Percentiles rank a stretch among this genome's conserved stretches.
These are phyloP conservation scores for Tylopilus rubrobrunneus DNA, from an alignment of 768 basidiomycete genomes.

Conservation along the genomic window DNA sequence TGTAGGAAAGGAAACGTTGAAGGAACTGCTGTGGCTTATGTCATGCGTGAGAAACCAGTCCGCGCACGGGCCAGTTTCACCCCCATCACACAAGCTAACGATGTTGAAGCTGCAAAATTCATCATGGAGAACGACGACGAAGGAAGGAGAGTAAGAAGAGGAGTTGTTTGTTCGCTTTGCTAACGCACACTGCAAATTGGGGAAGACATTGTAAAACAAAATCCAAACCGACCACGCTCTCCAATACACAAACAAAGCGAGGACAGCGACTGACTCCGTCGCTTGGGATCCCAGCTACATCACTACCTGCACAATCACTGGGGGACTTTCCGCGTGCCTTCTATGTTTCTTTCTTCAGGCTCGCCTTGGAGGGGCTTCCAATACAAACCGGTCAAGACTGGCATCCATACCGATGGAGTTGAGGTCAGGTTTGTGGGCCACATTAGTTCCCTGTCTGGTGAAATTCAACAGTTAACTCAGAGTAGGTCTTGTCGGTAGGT, in stretches of 20 bases:
- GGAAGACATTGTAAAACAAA: conserved; percentile 76
- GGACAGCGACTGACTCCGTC: not conserved
- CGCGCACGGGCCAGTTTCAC: conserved; percentile 55
- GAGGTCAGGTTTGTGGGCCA: not conserved
- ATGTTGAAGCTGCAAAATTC: conserved; percentile 13
- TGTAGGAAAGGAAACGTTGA: conserved; percentile 31
- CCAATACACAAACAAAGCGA: conserved; percentile 39
- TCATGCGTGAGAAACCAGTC: conserved; percentile 37
- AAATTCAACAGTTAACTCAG: not conserved
- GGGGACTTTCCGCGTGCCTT: not conserved
- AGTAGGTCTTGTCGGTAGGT: not conserved
- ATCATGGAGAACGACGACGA: conserved; percentile 29
- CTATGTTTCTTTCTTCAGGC: not conserved
- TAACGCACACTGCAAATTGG: conserved; percentile 71
- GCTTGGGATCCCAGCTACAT: not conserved
- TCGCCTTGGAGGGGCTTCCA: not conserved
- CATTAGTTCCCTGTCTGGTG: not conserved
- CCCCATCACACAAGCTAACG: conserved; percentile 23
- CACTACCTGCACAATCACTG: not conserved
- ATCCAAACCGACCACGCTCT: conserved; percentile 41
- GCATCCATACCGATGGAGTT: not conserved
- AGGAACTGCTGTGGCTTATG: conserved; percentile 55
- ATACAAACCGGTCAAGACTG: not conserved
- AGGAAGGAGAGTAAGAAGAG: conserved; percentile 31
- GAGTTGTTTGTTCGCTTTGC: conserved; percentile 47